Evolutionary conservation across 2,329 filamentous ascomycete species (phyloP), one percentile per base, ranked within the genome.

Genomic region (Fusarium dlaminii): DNA sequence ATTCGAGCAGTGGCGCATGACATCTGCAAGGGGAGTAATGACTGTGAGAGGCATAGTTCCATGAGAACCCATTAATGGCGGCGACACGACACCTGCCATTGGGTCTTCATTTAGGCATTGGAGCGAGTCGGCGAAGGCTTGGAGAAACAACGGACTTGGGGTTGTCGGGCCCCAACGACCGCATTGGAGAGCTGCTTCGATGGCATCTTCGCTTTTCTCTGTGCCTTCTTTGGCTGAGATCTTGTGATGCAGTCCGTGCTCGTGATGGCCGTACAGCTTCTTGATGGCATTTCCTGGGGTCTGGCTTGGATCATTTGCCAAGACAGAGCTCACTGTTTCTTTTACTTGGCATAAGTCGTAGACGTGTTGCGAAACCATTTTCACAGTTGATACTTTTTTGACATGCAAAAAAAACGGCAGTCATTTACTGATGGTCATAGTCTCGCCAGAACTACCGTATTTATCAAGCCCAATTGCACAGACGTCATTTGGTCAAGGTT

Each of bases 1-100:
- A 74, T 95, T 95, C 3, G 92, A 90, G 83, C 94, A 92, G 80
- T 95, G 93, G 3, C 92, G 87, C 68, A 89, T 90, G 34, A 95
- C 89, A 79, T 95, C 93, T 1, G 91, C 74, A 40, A 82, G 54
- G 0, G 81, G 81, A 13, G 81, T 79, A 36, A 95, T 90, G 45
- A 94, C 87, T 0, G 91, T 92, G 72, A 95, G 80, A 0, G 92
- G 93, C 14, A 92, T 82, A 0, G 89, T 88, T 8, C 93, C 93
- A 67, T 84, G 81, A 32, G 83, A 87, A 2, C 87, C 87, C 82
- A 89, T 85, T 3, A 89, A 76, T 5, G 86, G 84, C 2, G 87
- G 87, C 58, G 86, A 88, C 11, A 87, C 86, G 73, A 89, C 84
- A 8, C 86, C 89, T 1, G 83, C 82, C 30, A 84, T 76, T 1